Percentiles rank a stretch among this genome's conserved stretches.
phyloP scores from a whole-genome alignment of 2,329 filamentous ascomycete genomes.

The Endothia cerciana region DNA sequence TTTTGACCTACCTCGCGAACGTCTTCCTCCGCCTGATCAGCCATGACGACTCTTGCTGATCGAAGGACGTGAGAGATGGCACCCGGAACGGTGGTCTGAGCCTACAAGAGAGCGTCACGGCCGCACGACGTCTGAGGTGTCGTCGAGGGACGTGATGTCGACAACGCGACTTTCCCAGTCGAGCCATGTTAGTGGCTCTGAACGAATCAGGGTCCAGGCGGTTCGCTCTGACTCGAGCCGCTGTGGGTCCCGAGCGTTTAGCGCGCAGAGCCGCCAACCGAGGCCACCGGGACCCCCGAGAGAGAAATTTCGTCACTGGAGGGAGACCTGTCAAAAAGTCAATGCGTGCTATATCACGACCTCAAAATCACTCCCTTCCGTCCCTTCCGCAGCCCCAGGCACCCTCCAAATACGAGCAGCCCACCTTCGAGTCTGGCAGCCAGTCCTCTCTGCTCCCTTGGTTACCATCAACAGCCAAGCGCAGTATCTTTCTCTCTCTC shows the following conservation, averaged over 20 bases:
- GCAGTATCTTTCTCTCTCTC: neutral
- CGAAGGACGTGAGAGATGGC: neutral
- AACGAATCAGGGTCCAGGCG: slow-evolving; percentile 14
- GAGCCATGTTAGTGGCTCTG: slow-evolving; percentile 9
- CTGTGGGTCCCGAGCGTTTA: slow-evolving; percentile 4
- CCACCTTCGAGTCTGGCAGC: neutral
- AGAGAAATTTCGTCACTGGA: slow-evolving; percentile 3
- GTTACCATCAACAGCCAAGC: neutral
- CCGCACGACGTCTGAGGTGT: neutral
- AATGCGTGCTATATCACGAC: neutral
- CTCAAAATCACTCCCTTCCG: neutral
- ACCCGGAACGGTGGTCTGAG: neutral
- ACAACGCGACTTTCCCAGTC: slow-evolving; percentile 23
- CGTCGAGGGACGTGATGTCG: neutral
- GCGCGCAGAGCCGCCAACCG: neutral
- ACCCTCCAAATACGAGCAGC: neutral
- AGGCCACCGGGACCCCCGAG: slow-evolving; percentile 2
- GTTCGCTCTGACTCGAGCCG: neutral
- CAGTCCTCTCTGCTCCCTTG: neutral
- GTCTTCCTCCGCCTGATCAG: slow-evolving; percentile 38
- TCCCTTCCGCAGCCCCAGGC: neutral
- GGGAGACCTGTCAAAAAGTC: slow-evolving; percentile 3
- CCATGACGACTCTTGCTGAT: slow-evolving; percentile 33
- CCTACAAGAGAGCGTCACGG: neutral
- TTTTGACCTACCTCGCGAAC: slow-evolving; percentile 35